These are phyloP conservation scores for Cystobasidiopsis lactophilus DNA, from an alignment of 768 basidiomycete genomes.

Conservation along the genomic window DNA sequence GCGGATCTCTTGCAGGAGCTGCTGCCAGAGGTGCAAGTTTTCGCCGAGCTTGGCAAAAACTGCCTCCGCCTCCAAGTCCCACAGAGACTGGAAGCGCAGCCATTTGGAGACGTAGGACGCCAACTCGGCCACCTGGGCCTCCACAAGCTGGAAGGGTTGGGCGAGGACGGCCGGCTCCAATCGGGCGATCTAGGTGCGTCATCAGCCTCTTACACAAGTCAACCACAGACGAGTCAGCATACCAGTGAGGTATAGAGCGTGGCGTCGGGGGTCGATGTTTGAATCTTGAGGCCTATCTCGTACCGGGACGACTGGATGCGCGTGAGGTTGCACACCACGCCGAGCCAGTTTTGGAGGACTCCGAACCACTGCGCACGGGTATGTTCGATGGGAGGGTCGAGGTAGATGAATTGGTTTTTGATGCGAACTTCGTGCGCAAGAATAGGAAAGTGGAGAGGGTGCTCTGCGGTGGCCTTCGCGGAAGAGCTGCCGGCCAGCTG, in stretches of 20 bases:
- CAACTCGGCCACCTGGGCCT: constrained; percentile 65
- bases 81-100: constrained; percentile 95
- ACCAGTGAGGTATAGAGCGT: constrained; percentile 66
- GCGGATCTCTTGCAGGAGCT: constrained; percentile 87
- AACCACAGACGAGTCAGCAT: constrained; percentile 18
- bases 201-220: constrained; percentile 1
- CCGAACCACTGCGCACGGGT: constrained; percentile 73
- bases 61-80: constrained; percentile 93
- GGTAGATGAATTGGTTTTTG: constrained; percentile 95
- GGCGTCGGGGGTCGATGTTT: constrained; percentile 40
- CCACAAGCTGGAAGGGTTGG: constrained; percentile 64
- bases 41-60: constrained; percentile 91
- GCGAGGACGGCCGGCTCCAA: constrained; percentile 53
- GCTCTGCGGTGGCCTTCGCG: constrained; percentile 2
- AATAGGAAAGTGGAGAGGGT: constrained; percentile 29
- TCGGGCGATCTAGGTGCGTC: constrained; percentile 37
- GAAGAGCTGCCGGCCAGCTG: constrained; percentile 42
- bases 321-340: constrained; percentile 57
- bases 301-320: constrained; percentile 88
- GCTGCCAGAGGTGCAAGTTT: constrained; percentile 74
- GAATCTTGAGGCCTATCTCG: constrained; percentile 83
- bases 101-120: constrained; percentile 86
- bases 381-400: constrained; percentile 91
- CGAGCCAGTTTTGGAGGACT: constrained; percentile 75
- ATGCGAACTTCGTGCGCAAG: constrained; percentile 91